Base-by-base conservation (phyloP, 2,329 filamentous ascomycete species). In the Aureobasidium sp. region DNA sequence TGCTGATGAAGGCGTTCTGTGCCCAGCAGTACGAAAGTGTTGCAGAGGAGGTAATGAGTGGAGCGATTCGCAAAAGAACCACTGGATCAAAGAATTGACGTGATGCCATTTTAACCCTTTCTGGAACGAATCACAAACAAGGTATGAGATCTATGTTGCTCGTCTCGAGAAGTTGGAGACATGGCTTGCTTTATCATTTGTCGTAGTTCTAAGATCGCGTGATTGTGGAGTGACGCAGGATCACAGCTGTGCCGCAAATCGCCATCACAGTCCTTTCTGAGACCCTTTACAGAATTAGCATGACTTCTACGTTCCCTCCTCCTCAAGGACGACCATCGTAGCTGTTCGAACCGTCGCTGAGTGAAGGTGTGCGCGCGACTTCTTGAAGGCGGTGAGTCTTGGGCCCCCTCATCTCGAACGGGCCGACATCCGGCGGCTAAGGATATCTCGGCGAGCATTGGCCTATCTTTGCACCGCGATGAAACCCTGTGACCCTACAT, bases 401-500 rank as follows among this genome's bases (percentile, higher is more conserved):
- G 2, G 32, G n/a, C 10, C 41, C 53, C 53, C 53, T 45, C 41
- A 32, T 57, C 29, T n/a, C 30, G 25, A 30, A 8, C 53, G 53
- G 53, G 39, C 53, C 53, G 53, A 57, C n/a, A 45, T 45, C 53
- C 53, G 39, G 37, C 39, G 53, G 41, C 53, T 57, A 57, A 57
- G 25, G 21, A 57, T 27, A 11, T 25, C 32, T 57, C 37, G 51
- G 51, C 37, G 14, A 42, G 51, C 51, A 55, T 55, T 57, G 53
- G 53, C 53, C 53, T 57, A 57, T 57, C 53, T 57, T 45, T 25
- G 39, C 41, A 45, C 37, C 41, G 51, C 36, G 25, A 45, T 34
- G 29, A n/a, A 27, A 16, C 53, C 53, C 44, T 45, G 53, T 57
- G 53, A 57, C 25, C 13, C 16, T 27, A 44, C 50, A 53, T n/a